Evolutionary conservation across 106 monocot species (phyloP).

Genomic region (Vanilla planifolia): DNA sequence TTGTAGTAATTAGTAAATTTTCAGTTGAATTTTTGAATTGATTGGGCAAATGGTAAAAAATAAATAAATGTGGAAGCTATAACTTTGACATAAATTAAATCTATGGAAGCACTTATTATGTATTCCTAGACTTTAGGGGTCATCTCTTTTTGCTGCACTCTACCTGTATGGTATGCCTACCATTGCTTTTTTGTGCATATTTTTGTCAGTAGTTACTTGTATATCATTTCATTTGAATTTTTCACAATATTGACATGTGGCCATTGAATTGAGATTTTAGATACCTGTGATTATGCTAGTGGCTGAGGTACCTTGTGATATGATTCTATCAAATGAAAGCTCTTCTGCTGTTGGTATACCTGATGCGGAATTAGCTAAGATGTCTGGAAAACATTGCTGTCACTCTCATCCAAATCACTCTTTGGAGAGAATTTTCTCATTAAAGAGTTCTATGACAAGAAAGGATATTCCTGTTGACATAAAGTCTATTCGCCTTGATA

Average conservation of each 20-base stretch:
- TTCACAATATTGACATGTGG: not conserved
- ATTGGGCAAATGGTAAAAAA: no score
- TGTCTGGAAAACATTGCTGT: conserved; percentile 16
- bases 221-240: conserved; percentile 6
- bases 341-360: conserved; percentile 25
- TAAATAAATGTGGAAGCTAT: no score
- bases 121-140: no score
- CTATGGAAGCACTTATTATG: no score
- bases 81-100: no score
- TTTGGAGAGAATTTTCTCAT: conserved; percentile 18
- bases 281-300: conserved; percentile 97
- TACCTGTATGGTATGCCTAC: not conserved
- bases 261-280: conserved; percentile 32
- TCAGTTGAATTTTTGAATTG: no score
- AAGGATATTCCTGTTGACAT: conserved; percentile 23
- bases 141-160: no score
- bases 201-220: no score
- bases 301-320: conserved; percentile 77
- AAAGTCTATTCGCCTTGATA: conserved; percentile 78
- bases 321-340: conserved; percentile 33
- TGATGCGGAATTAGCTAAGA: conserved; percentile 21
- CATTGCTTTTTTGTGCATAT: not conserved
- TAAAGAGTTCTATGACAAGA: conserved; percentile 12
- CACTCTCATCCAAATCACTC: conserved; percentile 13
- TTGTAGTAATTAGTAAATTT: no score